These are phyloP conservation scores for Nasturtium officinale DNA, from an alignment of 345 rosid species.

Conservation along the genomic window DNA sequence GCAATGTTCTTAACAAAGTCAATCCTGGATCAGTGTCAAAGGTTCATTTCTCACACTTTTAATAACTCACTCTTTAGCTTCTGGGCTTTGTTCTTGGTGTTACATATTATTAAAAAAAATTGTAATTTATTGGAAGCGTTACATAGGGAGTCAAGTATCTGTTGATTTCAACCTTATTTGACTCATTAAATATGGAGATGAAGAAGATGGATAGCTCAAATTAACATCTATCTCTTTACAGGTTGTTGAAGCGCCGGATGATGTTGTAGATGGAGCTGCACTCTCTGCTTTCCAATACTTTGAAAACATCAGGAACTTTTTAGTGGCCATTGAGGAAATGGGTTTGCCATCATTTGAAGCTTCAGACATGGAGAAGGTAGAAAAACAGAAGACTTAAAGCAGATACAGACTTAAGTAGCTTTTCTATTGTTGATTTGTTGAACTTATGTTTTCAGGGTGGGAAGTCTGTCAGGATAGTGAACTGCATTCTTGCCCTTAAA, in stretches of 20 bases:
- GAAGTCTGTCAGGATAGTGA: constrained; percentile 72
- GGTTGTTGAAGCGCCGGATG: constrained; percentile 83
- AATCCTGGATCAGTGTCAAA: constrained; percentile 79
- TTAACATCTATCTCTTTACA: constrained; percentile 25
- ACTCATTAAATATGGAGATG: neutral
- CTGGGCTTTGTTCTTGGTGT: neutral
- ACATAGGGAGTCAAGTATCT: neutral
- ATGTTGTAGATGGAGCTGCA: constrained; percentile 88
- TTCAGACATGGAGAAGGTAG: constrained; percentile 87
- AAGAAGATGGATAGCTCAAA: constrained; percentile 6
- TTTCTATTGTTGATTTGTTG: neutral
- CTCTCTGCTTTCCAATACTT: constrained; percentile 87
- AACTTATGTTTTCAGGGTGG: constrained; percentile 62
- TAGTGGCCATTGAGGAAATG: constrained; percentile 68
- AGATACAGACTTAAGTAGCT: neutral
- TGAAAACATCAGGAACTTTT: constrained; percentile 88
- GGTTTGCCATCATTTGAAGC: constrained; percentile 90
- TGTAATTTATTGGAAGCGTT: neutral
- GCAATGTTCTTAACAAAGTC: constrained; percentile 85
- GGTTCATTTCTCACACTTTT: constrained; percentile 40
- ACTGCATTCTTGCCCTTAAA: constrained; percentile 80
- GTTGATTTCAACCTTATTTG: neutral
- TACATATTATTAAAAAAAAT: neutral
- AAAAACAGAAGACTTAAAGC: neutral
- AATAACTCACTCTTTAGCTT: neutral